Evolutionary conservation across 2,329 filamentous ascomycete genomes (phyloP).

Genomic region (Fusarium concolor): DNA sequence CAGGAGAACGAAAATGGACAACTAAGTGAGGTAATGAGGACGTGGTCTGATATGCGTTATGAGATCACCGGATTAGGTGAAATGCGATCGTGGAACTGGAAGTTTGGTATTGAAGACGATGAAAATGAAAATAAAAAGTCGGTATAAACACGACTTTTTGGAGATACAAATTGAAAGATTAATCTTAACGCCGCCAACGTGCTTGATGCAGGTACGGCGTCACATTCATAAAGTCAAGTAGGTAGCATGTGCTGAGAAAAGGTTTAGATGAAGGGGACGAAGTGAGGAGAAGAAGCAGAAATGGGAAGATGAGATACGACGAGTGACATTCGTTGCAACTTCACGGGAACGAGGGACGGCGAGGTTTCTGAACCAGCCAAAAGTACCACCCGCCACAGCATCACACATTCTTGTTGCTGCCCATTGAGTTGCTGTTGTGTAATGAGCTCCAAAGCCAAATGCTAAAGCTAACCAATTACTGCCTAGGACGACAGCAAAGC

Average conservation of each 20-base stretch:
- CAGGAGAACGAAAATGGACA: slow-evolving; percentile 10
- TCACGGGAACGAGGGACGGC: too few species aligned
- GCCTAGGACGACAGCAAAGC: neutral
- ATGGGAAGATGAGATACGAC: slow-evolving; percentile 20
- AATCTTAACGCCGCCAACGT: slow-evolving; percentile 26
- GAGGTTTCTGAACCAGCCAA: slow-evolving; percentile 12
- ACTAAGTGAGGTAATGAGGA: slow-evolving; percentile 32
- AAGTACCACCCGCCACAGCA: slow-evolving; percentile 40
- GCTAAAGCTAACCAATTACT: slow-evolving; percentile 9
- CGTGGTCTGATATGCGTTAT: slow-evolving; percentile 46
- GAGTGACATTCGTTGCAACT: slow-evolving; percentile 24
- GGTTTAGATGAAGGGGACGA: slow-evolving; percentile 22
- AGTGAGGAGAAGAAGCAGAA: neutral
- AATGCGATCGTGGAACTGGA: slow-evolving; percentile 1
- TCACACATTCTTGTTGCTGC: slow-evolving; percentile 13
- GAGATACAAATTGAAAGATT: neutral
- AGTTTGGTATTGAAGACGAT: neutral
- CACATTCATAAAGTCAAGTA: neutral
- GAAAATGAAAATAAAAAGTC: neutral
- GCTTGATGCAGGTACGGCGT: slow-evolving; percentile 42
- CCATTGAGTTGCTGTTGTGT: slow-evolving; percentile 29
- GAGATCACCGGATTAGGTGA: slow-evolving; percentile 37
- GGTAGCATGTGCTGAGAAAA: slow-evolving; percentile 19
- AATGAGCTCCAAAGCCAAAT: slow-evolving; percentile 20
- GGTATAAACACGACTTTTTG: neutral